A percentile compares a stretch with the other conserved stretches of the same genome.
Conservation (phyloP, 352 stramenopile genomes). For the Aphanomyces cochlioides region DNA sequence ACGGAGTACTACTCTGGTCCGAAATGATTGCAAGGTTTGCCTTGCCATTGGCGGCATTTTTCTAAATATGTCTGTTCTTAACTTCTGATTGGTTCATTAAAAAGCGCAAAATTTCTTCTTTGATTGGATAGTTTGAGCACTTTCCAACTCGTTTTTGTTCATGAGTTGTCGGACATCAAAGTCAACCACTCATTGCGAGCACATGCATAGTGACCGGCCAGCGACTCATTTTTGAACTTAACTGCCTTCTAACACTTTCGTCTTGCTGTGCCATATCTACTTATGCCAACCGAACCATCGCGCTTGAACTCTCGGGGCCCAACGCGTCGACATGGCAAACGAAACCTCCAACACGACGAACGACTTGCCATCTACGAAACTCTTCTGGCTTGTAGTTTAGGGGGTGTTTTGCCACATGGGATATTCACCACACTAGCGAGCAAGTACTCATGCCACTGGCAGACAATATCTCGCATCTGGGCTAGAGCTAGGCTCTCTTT, state of each 20-base stretch:
- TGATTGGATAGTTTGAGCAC: not conserved
- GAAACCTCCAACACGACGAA: not conserved
- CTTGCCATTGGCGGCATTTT: not conserved
- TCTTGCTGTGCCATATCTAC: not conserved
- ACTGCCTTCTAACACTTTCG: not conserved
- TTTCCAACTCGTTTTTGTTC: not conserved
- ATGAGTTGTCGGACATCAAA: not conserved
- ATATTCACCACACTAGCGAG: not conserved
- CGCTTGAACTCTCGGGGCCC: not conserved
- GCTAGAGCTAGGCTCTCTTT: no score
- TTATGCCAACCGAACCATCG: not conserved
- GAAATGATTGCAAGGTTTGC: no score
- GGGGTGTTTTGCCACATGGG: not conserved
- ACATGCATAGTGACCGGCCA: not conserved
- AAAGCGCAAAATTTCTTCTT: conserved; percentile 3
- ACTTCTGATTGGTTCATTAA: not conserved
- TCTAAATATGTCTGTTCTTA: not conserved
- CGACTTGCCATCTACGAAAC: not conserved
- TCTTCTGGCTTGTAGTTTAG: not conserved
- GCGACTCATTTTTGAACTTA: not conserved
- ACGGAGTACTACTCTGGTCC: no score
- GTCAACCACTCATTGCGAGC: not conserved
- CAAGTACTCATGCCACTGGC: no score
- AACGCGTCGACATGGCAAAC: not conserved
- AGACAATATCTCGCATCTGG: no score